Conservation (phyloP, 2,329 filamentous ascomycete species). For the Orbilia javanica region DNA sequence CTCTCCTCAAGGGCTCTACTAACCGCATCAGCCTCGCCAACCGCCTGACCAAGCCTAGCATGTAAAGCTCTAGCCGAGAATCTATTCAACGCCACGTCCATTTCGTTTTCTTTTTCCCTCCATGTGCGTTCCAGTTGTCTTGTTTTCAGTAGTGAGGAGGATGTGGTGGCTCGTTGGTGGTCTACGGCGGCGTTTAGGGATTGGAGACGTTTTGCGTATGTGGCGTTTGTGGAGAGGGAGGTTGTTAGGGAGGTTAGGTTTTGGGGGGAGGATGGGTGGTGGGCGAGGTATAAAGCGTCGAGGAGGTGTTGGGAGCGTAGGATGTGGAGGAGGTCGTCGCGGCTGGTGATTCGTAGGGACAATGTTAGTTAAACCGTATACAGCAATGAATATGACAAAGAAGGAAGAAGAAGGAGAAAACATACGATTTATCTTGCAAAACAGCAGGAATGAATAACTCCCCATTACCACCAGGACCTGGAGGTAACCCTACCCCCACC, state of each 20-base stretch:
- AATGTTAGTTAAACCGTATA: constrained; percentile 56
- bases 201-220: constrained; percentile 73
- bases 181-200: constrained; percentile 67
- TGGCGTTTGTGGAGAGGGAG: constrained; percentile 78
- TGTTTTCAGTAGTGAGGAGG: constrained; percentile 83
- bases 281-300: constrained; percentile 78
- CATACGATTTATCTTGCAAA: constrained; percentile 85
- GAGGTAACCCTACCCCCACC: constrained; percentile 57
- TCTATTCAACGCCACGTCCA: constrained; percentile 84
- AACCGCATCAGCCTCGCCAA: constrained; percentile 83
- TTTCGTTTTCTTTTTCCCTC: constrained; percentile 86
- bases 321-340: constrained; percentile 80
- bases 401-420: constrained; percentile 61
- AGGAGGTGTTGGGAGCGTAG: constrained; percentile 76
- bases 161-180: constrained; percentile 77
- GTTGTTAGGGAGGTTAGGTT: constrained; percentile 74
- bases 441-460: constrained; percentile 63
- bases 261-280: constrained; percentile 78
- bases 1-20: constrained; percentile 90
- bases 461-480: constrained; percentile 12
- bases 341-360: no score
- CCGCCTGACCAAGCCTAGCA: constrained; percentile 79
- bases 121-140: constrained; percentile 93
- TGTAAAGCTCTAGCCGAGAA: constrained; percentile 91
- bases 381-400: constrained; percentile 53